These are phyloP conservation scores for Ambrosiella beaveri DNA, from an alignment of 2,329 filamentous ascomycete species.

Conservation along the genomic window DNA sequence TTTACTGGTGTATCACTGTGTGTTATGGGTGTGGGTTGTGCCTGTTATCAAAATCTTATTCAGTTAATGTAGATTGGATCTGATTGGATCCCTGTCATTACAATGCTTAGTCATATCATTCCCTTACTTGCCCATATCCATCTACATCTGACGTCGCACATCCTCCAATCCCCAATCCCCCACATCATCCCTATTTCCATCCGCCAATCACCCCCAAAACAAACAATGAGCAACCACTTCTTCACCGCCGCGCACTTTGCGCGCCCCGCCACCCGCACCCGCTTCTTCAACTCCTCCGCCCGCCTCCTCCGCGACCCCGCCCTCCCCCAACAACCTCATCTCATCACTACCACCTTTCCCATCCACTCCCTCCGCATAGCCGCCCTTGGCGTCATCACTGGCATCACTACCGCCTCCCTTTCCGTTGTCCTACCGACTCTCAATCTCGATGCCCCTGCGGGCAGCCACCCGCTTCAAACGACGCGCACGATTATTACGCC, in stretches of 20 bases:
- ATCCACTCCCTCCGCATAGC: not conserved
- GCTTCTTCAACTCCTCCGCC: constrained; percentile 8
- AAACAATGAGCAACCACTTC: constrained; percentile 1
- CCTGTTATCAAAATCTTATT: not conserved
- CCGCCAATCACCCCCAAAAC: not conserved
- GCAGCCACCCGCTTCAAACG: constrained; percentile 8
- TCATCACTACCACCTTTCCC: not conserved
- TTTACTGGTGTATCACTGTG: too few relatives aligned
- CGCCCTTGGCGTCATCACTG: not conserved
- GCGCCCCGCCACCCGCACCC: not conserved
- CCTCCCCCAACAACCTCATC: not conserved
- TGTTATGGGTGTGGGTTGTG: too few relatives aligned
- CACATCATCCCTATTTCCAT: not conserved
- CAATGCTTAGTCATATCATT: not conserved
- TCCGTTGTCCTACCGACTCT: not conserved
- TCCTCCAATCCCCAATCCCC: not conserved
- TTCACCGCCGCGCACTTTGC: constrained; percentile 6
- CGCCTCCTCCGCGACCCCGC: not conserved
- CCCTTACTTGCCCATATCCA: not conserved
- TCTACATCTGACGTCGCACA: too few relatives aligned
- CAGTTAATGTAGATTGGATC: not conserved
- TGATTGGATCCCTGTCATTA: too few relatives aligned
- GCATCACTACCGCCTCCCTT: not conserved
- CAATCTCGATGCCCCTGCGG: constrained; percentile 6
- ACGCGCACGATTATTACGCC: constrained; percentile 7